phyloP scores from a whole-genome alignment of 768 basidiomycete genomes.

The Boletus patriciae region DNA sequence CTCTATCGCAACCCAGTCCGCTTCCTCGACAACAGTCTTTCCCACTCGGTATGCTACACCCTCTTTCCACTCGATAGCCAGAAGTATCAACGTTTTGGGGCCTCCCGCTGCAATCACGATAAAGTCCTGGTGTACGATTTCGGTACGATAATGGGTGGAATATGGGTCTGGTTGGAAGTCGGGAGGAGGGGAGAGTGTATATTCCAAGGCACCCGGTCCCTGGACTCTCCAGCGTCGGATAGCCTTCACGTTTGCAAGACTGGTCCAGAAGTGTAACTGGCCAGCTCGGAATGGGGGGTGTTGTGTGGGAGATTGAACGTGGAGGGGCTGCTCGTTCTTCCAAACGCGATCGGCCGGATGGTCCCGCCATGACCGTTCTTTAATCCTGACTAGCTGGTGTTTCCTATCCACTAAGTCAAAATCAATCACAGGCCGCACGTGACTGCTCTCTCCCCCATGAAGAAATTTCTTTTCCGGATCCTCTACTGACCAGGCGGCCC shows the following conservation, averaged over 20 bases:
- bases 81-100: not conserved
- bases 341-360: not conserved
- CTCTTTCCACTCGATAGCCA: constrained; percentile 16
- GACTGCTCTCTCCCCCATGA: not conserved
- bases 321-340: not conserved
- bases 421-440: not conserved
- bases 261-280: constrained; percentile 19
- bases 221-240: not conserved
- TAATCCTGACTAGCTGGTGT: not conserved
- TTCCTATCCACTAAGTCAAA: constrained; percentile 10
- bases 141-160: not conserved
- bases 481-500: constrained; percentile 11
- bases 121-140: constrained; percentile 14
- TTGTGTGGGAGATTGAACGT: no score
- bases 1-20: constrained; percentile 4
- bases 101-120: constrained; percentile 7
- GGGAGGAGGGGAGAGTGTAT: not conserved
- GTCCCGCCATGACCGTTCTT: not conserved
- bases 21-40: not conserved
- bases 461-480: not conserved
- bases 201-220: not conserved
- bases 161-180: not conserved
- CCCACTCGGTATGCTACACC: constrained; percentile 16
- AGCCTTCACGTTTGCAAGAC: not conserved
- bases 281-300: not conserved